Evolutionary conservation across 139 green algal genomes (phyloP), one percentile per base, ranked within the genome.

Genomic region (Pedinophyceae sp.): DNA sequence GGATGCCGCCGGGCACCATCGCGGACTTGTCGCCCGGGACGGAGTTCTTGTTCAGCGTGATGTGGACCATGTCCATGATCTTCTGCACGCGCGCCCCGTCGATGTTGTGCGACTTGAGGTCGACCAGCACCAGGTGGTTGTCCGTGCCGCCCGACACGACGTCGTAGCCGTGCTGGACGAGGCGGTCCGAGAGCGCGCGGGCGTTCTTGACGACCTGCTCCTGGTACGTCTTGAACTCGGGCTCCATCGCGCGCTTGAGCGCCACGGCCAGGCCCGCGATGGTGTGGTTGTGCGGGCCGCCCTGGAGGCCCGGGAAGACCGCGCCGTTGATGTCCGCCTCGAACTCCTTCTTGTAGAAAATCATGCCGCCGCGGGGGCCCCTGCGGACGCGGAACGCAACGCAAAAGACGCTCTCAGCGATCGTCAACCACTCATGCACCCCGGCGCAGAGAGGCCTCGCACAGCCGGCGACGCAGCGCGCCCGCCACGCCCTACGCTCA

Each of bases 41-140:
- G 29, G 82, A 75, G 61, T 93, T 93, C 65, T 93, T 93, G 73
- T 93, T 93, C 4, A 93, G 71, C 10, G 83, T 93, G 71, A 93
- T 89, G 72, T 93, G 83, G 49, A 62, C 67, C 45, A 85, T 27
- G 59, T 93, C 83, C 62, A 77, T 88, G n/a, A 81, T 71, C 48
- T 74, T 81, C 71, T 94, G 78, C 78, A 94, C 77, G 68, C 13
- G 7, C 7, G 34, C 7, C 10, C 34, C 34, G 10, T 7, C 13
- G 34, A 43, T 43, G 34, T 13, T 13, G 10, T 7, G 7, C 10
- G 70, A 70, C 28, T 83, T 73, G 48, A 93, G 60, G 68, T 93
- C 80, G 83, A 83, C 93, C 28, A 93, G 73, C 49, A 93, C 59
- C 41, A 93, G 65, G 56, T 92, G 83, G 78, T 92, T 92, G 52